These are phyloP conservation scores for Boletales sp. DNA, from an alignment of 768 basidiomycete species.

Conservation along the genomic window DNA sequence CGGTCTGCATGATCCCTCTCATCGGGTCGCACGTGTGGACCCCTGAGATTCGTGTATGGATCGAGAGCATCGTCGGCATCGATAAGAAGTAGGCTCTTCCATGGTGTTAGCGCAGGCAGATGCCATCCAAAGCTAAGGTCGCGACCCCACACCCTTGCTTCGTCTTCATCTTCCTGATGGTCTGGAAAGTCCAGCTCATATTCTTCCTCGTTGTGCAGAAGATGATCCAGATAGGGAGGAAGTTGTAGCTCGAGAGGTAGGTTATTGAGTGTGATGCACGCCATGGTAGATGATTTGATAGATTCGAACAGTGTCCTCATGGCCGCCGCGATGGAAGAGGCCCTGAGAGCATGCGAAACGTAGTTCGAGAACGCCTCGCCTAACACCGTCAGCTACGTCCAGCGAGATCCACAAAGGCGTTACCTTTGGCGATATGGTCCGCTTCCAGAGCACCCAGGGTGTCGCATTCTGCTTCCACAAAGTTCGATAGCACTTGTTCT, in stretches of 20 bases:
- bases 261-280: conserved; percentile 73
- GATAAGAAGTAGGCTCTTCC: conserved; percentile 86
- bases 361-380: conserved; percentile 60
- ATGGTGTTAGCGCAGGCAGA: conserved; percentile 73
- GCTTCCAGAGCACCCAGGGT: conserved; percentile 68
- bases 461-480: conserved; percentile 81
- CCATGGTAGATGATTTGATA: conserved; percentile 71
- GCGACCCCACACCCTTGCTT: conserved; percentile 56
- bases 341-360: conserved; percentile 52
- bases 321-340: conserved; percentile 71
- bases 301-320: conserved; percentile 79
- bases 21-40: conserved; percentile 57
- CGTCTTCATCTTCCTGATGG: conserved; percentile 50
- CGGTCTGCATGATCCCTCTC: conserved; percentile 69
- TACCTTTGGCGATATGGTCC: conserved; percentile 62
- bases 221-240: conserved; percentile 71
- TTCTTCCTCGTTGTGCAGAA: conserved; percentile 66
- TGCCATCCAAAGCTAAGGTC: conserved; percentile 71
- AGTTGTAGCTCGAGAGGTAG: conserved; percentile 84
- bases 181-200: conserved; percentile 49
- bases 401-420: conserved; percentile 31
- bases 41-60: conserved; percentile 56
- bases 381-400: conserved; percentile 26
- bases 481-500: conserved; percentile 84
- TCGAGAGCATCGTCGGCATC: conserved; percentile 57